Base-by-base conservation (phyloP, 2,329 filamentous ascomycete species). In the Endocalyx cinctus region DNA sequence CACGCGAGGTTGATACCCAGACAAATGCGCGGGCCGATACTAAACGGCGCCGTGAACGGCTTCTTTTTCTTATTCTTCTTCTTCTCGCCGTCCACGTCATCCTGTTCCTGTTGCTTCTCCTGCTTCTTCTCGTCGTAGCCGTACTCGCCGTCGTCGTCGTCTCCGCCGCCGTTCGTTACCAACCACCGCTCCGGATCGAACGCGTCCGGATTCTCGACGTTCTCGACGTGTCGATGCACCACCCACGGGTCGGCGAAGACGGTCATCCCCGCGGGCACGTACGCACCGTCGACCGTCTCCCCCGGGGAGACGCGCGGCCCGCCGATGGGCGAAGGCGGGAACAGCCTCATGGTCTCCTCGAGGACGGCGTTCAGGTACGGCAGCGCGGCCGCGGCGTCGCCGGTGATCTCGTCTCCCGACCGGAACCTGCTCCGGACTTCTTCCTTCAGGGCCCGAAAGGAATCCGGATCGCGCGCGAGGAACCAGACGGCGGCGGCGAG, bases 401-500 rank as follows among this genome's bases (percentile, higher is more conserved):
- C 43, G 12, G 37, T 45, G 17, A 54, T 17, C 34, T 47, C 44
- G 2, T 50, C 46, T 8, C 41, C 47, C 6, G 31, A 48, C 6
- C 31, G 41, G 31, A 64, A 60, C 8, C 48, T 36, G 5, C 39
- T 37, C 4, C 60, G 51, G 7, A 67, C 45, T 39, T 68, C 65
- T 5, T 50, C 38, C 11, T 46, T 47, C 10, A 70, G 49, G 28
- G 51, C 52, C 4, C 48, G 39, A 34, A 63, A 36, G 7, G 52
- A 52, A 5, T 50, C 44, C 0, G 60, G 60, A 30, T 61, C 47
- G 11, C 44, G 46, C 27, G 61, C 48, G n/a, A 67, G 44, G 23
- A 59, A 52, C 34, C 61, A 67, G 8, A 54, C 53, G 11, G 54
- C 52, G 14, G 57, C 57, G 4, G 53, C 55, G 13, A 67, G 47